These are phyloP conservation scores for Rubroboletus satanas DNA, from an alignment of 768 basidiomycete genomes.

Conservation along the genomic window DNA sequence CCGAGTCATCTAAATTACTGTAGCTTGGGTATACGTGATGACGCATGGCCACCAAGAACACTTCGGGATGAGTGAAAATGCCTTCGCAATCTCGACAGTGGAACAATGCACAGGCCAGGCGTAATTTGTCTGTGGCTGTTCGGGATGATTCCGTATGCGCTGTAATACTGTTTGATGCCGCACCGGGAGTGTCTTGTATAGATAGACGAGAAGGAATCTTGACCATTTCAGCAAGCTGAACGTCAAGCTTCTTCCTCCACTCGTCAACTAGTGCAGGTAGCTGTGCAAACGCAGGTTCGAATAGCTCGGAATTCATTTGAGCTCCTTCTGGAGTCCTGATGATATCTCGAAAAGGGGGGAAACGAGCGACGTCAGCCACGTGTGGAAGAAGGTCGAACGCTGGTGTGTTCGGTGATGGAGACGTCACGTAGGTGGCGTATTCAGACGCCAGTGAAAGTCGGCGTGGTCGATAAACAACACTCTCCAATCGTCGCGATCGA, in stretches of 20 bases:
- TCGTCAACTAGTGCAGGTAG: not conserved
- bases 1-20: not conserved
- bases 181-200: not conserved
- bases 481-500: not conserved
- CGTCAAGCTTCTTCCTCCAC: not conserved
- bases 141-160: not conserved
- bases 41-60: not conserved
- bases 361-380: not conserved
- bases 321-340: not conserved
- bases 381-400: constrained; percentile 9
- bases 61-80: not conserved
- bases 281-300: not conserved
- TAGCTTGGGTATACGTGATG: no score
- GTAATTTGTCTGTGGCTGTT: not conserved
- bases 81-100: not conserved
- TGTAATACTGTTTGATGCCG: not conserved
- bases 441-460: not conserved
- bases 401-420: not conserved
- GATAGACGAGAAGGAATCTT: not conserved
- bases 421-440: constrained; percentile 1
- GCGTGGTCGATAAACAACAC: not conserved
- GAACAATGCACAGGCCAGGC: not conserved
- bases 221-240: not conserved
- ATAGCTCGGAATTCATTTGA: not conserved
- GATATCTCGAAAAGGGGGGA: not conserved